Percentiles rank a stretch among this genome's conserved stretches.
These are phyloP conservation scores for Trichosanthes truncata DNA, from an alignment of 306 rosid genomes.

Conservation along the genomic window DNA sequence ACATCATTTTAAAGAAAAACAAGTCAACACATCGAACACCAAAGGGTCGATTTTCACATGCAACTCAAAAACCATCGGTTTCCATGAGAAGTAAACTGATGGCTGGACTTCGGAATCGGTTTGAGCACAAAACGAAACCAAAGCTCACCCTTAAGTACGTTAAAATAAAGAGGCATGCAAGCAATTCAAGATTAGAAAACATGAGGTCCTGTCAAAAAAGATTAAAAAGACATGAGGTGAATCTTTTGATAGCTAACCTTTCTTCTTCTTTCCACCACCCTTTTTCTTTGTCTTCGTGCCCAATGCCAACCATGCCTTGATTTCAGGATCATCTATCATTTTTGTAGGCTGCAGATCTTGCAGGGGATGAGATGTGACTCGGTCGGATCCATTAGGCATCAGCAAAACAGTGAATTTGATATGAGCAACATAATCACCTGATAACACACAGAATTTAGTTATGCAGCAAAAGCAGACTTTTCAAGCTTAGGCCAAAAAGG, in stretches of 20 bases:
- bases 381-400: conserved; percentile 96
- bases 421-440: conserved; percentile 92
- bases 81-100: not conserved
- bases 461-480: not conserved
- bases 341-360: conserved; percentile 79
- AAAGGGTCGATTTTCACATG: not conserved
- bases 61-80: not conserved
- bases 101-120: not conserved
- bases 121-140: not conserved
- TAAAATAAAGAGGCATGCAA: not conserved
- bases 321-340: conserved; percentile 82
- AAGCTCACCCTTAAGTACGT: not conserved
- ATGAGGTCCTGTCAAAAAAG: not conserved
- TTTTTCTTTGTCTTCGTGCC: conserved; percentile 88
- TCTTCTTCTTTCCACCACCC: conserved; percentile 98
- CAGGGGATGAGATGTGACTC: conserved; percentile 64
- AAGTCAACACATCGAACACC: not conserved
- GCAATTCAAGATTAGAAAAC: not conserved
- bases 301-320: conserved; percentile 88
- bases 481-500: not conserved
- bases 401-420: conserved; percentile 86
- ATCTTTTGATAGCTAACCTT: conserved; percentile 30
- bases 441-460: not conserved
- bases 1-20: no score
- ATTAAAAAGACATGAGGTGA: not conserved